A percentile compares a stretch with the other conserved stretches of the same genome.
Conservation (phyloP, 2,329 filamentous ascomycete genomes). For the Pseudogymnoascus sp. region DNA sequence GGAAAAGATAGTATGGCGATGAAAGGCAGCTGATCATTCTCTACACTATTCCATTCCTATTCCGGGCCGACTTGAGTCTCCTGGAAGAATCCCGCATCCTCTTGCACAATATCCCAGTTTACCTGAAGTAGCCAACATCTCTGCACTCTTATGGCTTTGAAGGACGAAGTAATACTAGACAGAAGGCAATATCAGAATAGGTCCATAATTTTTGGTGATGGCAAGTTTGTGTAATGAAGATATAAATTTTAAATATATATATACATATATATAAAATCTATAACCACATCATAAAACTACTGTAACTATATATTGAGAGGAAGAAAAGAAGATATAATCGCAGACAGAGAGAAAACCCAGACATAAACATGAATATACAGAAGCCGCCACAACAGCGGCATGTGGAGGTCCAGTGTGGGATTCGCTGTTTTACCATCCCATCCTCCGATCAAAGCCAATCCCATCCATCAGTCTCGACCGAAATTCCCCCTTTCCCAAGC, state of each 20-base stretch:
- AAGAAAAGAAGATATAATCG: background rate
- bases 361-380: background rate
- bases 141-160: background rate
- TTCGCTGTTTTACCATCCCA: background rate
- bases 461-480: background rate
- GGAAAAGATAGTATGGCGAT: background rate
- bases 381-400: background rate
- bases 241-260: no score
- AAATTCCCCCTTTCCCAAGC: background rate
- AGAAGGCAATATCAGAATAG: background rate
- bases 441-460: background rate
- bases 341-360: background rate
- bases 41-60: no score
- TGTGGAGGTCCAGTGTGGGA: background rate
- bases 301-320: background rate
- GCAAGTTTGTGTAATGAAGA: no score
- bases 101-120: background rate
- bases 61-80: background rate
- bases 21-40: background rate
- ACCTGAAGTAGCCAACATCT: background rate
- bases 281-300: background rate
- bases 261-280: background rate
- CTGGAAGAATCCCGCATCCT: no score
- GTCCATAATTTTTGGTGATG: no score
- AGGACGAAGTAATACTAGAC: background rate